These are phyloP conservation scores for Botryosphaeria dothidea DNA, from an alignment of 2,329 filamentous ascomycete species.

Conservation along the genomic window DNA sequence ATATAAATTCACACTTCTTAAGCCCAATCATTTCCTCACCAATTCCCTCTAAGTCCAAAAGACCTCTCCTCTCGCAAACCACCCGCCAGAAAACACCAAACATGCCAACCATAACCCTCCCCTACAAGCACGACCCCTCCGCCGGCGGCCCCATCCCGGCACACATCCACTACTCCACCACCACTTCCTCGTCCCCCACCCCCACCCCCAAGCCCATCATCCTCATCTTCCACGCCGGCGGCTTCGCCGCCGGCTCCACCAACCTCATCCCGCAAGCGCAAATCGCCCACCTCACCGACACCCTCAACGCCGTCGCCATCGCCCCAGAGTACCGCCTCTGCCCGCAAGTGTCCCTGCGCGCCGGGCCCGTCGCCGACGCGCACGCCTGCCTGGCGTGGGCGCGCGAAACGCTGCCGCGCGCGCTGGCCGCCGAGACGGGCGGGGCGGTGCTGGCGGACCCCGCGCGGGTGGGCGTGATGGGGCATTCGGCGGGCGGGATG, in stretches of 20 bases:
- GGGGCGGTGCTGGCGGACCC: conserved; percentile 28
- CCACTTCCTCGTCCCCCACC: not conserved
- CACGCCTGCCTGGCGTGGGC: conserved; percentile 41
- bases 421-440: conserved; percentile 20
- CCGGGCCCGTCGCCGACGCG: conserved; percentile 36
- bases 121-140: not conserved
- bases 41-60: too few species aligned
- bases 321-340: conserved; percentile 32
- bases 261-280: not conserved
- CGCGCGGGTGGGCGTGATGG: conserved; percentile 35
- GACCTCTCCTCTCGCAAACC: not conserved
- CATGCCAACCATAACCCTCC: not conserved
- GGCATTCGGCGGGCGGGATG: conserved; percentile 40
- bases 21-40: too few species aligned
- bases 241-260: not conserved
- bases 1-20: too few species aligned
- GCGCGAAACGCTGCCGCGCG: conserved; percentile 31
- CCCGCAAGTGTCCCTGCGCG: conserved; percentile 33
- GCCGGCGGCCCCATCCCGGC: not conserved
- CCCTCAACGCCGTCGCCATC: conserved; percentile 24
- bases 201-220: not conserved
- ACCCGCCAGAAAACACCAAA: not conserved
- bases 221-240: conserved; percentile 10
- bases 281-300: not conserved
- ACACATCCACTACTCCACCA: not conserved